Base-by-base conservation (phyloP, 108 stramenopile genomes). In the Discostella pseudostelligera region DNA sequence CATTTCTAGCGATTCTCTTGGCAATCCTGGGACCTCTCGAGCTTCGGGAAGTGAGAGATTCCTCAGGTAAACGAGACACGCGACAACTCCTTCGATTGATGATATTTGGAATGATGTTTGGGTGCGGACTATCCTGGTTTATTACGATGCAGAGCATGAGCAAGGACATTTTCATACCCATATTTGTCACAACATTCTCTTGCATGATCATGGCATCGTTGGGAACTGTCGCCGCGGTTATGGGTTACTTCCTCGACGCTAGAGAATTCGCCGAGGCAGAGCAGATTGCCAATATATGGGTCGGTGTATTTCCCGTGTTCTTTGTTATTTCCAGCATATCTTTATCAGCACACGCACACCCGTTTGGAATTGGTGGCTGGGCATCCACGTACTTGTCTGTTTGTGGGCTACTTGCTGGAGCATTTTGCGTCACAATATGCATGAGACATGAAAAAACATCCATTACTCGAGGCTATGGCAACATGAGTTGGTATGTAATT, bases 21-120 rank as follows among this genome's bases (percentile, higher is more conserved):
- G 86, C 90, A 28, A 67, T 92, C n/a, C 82, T 86, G 2, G 90
- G 90, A 9, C 90, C 90, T 11, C 62, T 92, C 26, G 90, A 92
- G 57, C 62, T 92, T 21, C 76, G 83, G 45, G 90, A 92, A 54
- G 43, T 84, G 29, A 56, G 73, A 29, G 81, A 79, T 50, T 56
- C 70, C 1, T 77, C 85, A 0, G 85, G 86, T n/a, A 63, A 77
- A 42, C 87, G 76, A 69, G 90, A 92, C 39, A 66, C 76, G 39
- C 73, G 62, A 8, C 70, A 87, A 32, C 56, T 92, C 4, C 75
- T 92, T 40, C 87, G 90, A 7, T 29, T 86, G 46, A 92, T 88
- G 86, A 80, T 85, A 21, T 92, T 92, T 69, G 84, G 87, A 24
- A 42, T 87, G 8, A 72, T 88, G 73, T 88, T 92, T 59, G 90